A percentile compares a stretch with the other conserved stretches of the same genome.
phyloP scores from a whole-genome alignment of 345 rosid genomes.

The Rhizophora apiculata region DNA sequence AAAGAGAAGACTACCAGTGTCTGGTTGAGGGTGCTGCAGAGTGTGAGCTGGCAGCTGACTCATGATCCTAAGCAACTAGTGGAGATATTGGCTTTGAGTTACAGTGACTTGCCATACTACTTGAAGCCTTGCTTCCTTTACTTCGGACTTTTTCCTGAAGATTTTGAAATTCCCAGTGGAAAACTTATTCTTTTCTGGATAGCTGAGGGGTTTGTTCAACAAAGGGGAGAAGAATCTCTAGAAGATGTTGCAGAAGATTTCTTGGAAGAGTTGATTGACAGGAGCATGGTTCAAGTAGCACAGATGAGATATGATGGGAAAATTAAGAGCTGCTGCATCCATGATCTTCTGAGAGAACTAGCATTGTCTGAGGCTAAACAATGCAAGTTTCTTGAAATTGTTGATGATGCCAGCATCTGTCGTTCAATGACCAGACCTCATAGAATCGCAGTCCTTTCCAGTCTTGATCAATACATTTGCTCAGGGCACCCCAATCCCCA shows the following conservation, averaged over 20 bases:
- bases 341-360: constrained; percentile 24
- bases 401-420: background rate
- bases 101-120: constrained; percentile 21
- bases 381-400: constrained; percentile 20
- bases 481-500: constrained; percentile 7
- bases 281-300: constrained; percentile 30
- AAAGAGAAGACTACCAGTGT: constrained; percentile 10
- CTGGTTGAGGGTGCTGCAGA: constrained; percentile 25
- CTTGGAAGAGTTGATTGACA: constrained; percentile 21
- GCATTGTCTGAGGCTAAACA: constrained; percentile 16
- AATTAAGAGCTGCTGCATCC: constrained; percentile 17
- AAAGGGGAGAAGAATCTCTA: constrained; percentile 21
- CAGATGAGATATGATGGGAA: background rate
- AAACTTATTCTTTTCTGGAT: constrained; percentile 26
- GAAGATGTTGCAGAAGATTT: constrained; percentile 23
- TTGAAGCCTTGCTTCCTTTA: constrained; percentile 30
- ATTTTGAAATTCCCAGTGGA: background rate
- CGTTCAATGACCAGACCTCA: background rate
- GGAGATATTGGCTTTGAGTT: constrained; percentile 26
- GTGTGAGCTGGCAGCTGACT: constrained; percentile 23
- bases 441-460: constrained; percentile 14
- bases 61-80: constrained; percentile 19
- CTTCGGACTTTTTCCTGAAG: constrained; percentile 29
- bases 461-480: constrained; percentile 9
- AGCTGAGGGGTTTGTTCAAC: constrained; percentile 28